Evolutionary conservation across 2,329 filamentous ascomycete genomes (phyloP).

Genomic region (Mariannaea sp.): DNA sequence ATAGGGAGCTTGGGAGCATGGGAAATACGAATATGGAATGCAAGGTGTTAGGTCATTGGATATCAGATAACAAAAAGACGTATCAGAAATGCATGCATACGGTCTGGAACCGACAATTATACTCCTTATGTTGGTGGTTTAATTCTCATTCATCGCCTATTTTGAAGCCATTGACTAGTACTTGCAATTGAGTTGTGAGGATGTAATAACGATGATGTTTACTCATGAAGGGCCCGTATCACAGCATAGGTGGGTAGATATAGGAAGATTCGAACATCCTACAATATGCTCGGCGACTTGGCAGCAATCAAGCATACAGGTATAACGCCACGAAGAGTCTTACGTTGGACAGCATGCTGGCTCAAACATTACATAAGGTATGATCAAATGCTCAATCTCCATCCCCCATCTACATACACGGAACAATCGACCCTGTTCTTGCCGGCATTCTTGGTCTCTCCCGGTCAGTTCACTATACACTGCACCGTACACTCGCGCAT

Average conservation of each 20-base stretch:
- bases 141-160: too few species aligned
- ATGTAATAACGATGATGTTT: too few species aligned
- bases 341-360: slow-evolving; percentile 31
- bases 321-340: slow-evolving; percentile 30
- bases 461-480: slow-evolving; percentile 14
- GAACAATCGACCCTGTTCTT: slow-evolving; percentile 10
- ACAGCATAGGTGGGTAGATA: too few species aligned
- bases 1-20: slow-evolving; percentile 15
- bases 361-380: slow-evolving; percentile 30
- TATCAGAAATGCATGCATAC: background rate
- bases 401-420: slow-evolving; percentile 35
- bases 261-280: background rate
- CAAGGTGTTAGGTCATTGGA: slow-evolving; percentile 28
- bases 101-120: too few species aligned
- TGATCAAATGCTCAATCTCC: slow-evolving; percentile 32
- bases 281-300: background rate
- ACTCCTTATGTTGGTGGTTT: too few species aligned
- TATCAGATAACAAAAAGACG: slow-evolving; percentile 30
- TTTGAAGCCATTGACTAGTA: too few species aligned
- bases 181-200: too few species aligned
- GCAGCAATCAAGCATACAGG: slow-evolving; percentile 27
- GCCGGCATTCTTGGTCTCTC: slow-evolving; percentile 20
- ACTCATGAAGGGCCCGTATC: too few species aligned
- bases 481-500: slow-evolving; percentile 22
- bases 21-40: slow-evolving; percentile 18